Percentiles rank a stretch among this genome's conserved stretches.
These are phyloP conservation scores for Stellera chamaejasme DNA, from an alignment of 345 rosid genomes.

Conservation along the genomic window DNA sequence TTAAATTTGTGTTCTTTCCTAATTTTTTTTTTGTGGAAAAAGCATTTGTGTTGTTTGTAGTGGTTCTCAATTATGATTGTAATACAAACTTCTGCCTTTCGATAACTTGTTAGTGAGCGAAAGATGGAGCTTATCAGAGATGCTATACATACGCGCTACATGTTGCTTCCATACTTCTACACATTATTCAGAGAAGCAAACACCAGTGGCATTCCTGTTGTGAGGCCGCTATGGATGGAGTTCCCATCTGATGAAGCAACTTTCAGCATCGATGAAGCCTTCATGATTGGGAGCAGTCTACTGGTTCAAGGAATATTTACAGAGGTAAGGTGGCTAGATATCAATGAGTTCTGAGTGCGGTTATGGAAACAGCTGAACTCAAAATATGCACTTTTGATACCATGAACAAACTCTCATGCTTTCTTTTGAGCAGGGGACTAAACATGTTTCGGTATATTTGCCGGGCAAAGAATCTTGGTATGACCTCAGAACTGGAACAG, in stretches of 20 bases:
- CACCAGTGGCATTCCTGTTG: slow-evolving; percentile 67
- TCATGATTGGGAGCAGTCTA: slow-evolving; percentile 91
- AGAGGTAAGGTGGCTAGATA: slow-evolving; percentile 36
- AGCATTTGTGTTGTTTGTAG: too few relatives aligned
- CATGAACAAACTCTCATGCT: background rate
- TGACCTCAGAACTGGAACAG: slow-evolving; percentile 69
- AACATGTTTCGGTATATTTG: slow-evolving; percentile 65
- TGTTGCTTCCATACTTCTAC: slow-evolving; percentile 86
- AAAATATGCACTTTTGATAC: background rate
- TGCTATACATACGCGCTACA: slow-evolving; percentile 84
- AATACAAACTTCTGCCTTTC: slow-evolving; percentile 8
- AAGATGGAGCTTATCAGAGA: slow-evolving; percentile 81
- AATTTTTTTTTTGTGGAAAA: too few relatives aligned
- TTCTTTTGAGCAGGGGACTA: slow-evolving; percentile 43
- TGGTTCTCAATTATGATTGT: too few relatives aligned
- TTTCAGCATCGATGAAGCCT: slow-evolving; percentile 84
- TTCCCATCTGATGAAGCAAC: slow-evolving; percentile 85
- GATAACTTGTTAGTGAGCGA: slow-evolving; percentile 49
- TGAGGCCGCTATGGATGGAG: slow-evolving; percentile 99
- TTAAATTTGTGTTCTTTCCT: too few relatives aligned
- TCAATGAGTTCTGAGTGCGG: slow-evolving; percentile 5
- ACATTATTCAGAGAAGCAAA: slow-evolving; percentile 97
- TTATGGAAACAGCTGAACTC: background rate
- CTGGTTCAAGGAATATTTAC: slow-evolving; percentile 90
- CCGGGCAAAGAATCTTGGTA: slow-evolving; percentile 92